phyloP scores from a whole-genome alignment of 805 yeast species.

The Candida maltosa region DNA sequence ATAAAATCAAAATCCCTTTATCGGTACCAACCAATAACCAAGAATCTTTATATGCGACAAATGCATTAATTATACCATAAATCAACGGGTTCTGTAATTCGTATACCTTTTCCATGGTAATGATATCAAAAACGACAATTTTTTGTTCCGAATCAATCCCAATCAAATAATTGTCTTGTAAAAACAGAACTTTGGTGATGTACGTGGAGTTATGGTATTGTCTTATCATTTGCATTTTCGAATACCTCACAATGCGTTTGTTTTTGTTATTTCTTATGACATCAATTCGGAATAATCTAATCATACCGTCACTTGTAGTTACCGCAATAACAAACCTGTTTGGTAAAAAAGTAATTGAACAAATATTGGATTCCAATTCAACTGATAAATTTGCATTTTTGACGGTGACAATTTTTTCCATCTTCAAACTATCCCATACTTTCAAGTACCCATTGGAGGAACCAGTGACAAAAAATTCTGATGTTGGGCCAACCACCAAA shows the following conservation, averaged over 20 bases:
- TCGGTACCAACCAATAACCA: constrained; percentile 79
- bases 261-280: constrained; percentile 28
- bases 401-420: constrained; percentile 60
- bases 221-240: constrained; percentile 33
- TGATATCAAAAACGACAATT: constrained; percentile 54
- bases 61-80: constrained; percentile 65
- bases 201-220: constrained; percentile 39
- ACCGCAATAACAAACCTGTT: constrained; percentile 59
- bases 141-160: constrained; percentile 52
- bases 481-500: constrained; percentile 57
- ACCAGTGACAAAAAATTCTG: constrained; percentile 69
- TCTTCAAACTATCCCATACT: constrained; percentile 71
- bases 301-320: constrained; percentile 44
- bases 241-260: constrained; percentile 25
- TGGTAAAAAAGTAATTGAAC: constrained; percentile 47
- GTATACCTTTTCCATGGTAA: constrained; percentile 45
- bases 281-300: constrained; percentile 37
- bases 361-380: constrained; percentile 48
- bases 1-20: constrained; percentile 68
- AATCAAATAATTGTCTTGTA: constrained; percentile 41
- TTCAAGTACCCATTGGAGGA: constrained; percentile 70
- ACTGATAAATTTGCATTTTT: constrained; percentile 43
- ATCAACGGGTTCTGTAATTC: constrained; percentile 51
- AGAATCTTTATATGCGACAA: constrained; percentile 46
- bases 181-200: constrained; percentile 43